Evolutionary conservation across 2,329 filamentous ascomycete species (phyloP).

Genomic region (Polytolypa hystricis): DNA sequence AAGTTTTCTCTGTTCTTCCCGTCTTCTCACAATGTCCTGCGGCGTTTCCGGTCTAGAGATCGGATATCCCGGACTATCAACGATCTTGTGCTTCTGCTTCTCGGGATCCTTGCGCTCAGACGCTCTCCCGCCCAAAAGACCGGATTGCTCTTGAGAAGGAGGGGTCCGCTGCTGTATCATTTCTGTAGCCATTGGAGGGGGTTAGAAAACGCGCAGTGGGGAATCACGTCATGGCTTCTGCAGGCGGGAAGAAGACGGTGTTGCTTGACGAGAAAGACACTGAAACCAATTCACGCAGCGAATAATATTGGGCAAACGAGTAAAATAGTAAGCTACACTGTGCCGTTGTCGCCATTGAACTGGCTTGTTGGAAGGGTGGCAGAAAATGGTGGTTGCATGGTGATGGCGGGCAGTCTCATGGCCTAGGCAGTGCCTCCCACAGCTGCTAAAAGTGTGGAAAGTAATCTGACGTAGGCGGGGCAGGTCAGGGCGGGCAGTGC

Average conservation of each 20-base stretch:
- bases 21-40: conserved; percentile 27
- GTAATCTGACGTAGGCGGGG: conserved; percentile 12
- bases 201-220: neutral
- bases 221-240: neutral
- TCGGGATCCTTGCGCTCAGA: conserved; percentile 8
- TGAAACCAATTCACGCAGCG: conserved; percentile 1
- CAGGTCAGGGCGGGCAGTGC: conserved; percentile 1
- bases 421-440: too few relatives aligned
- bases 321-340: neutral
- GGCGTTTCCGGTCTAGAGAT: conserved; percentile 24
- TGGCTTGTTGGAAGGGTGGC: too few relatives aligned
- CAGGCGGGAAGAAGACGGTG: neutral
- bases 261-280: neutral
- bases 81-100: conserved; percentile 18
- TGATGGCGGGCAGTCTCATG: too few relatives aligned
- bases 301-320: conserved; percentile 9
- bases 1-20: conserved; percentile 28
- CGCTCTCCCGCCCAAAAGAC: too few relatives aligned
- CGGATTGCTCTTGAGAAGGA: neutral
- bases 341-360: conserved; percentile 4
- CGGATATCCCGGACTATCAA: conserved; percentile 19
- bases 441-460: too few relatives aligned
- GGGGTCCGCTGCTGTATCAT: conserved; percentile 25
- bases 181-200: conserved; percentile 29
- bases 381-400: too few relatives aligned